Conservation (phyloP, 2,329 filamentous ascomycete species). For the Orbilia ellipsospora region DNA sequence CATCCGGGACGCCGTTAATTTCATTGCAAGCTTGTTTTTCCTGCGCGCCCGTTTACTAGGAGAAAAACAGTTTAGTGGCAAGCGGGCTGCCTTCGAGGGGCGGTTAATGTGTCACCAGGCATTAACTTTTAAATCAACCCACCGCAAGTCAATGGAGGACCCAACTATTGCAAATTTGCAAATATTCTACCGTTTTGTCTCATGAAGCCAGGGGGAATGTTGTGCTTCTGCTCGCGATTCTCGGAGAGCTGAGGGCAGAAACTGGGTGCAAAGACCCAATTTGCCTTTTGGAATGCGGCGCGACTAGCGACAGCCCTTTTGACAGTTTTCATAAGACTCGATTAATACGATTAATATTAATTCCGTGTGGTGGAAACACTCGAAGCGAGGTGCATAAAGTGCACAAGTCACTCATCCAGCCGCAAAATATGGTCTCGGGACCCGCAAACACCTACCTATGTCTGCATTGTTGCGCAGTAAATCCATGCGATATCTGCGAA, state of each 20-base stretch:
- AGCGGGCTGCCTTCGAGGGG: too few species aligned
- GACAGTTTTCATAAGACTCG: neutral
- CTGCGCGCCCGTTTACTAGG: neutral
- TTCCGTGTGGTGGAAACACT: neutral
- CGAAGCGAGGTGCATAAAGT: conserved; percentile 25
- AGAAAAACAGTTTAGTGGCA: neutral
- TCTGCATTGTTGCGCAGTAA: conserved; percentile 14
- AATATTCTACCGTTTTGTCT: too few species aligned
- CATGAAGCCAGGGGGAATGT: too few species aligned
- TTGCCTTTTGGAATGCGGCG: neutral
- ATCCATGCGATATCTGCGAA: neutral
- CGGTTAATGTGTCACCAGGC: too few species aligned
- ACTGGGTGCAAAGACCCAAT: too few species aligned
- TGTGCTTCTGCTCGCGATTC: too few species aligned
- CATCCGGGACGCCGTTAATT: too few species aligned
- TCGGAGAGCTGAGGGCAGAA: too few species aligned
- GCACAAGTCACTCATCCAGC: conserved; percentile 19
- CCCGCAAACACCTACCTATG: neutral
- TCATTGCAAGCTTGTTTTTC: neutral
- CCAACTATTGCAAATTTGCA: too few species aligned
- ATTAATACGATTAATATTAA: neutral
- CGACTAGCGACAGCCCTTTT: neutral
- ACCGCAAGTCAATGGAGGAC: too few species aligned
- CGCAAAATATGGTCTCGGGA: conserved; percentile 1
- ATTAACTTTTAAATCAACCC: too few species aligned